Evolutionary conservation across 2,329 filamentous ascomycete species (phyloP).

Genomic region (Gnomoniopsis smithogilvyi): DNA sequence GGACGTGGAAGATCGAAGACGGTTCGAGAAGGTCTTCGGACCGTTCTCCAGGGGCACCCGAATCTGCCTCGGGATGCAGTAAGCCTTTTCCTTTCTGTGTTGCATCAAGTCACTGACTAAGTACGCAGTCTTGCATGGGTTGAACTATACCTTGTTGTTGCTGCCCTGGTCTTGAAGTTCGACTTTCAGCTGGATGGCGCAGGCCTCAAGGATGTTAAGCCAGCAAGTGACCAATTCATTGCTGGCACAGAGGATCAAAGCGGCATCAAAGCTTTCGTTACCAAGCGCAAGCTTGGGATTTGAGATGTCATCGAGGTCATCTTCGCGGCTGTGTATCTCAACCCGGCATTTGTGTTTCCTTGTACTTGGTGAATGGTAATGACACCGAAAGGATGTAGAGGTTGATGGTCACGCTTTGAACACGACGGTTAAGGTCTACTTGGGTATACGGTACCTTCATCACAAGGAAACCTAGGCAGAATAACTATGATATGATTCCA

Average conservation of each 20-base stretch:
- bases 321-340: too few species aligned
- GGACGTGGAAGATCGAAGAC: neutral
- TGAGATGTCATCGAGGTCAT: too few species aligned
- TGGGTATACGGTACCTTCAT: too few species aligned
- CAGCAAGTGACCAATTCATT: neutral
- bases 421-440: too few species aligned
- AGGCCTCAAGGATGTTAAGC: neutral
- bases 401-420: too few species aligned
- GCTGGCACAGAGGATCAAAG: neutral
- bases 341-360: too few species aligned
- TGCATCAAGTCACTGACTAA: neutral
- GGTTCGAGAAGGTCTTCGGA: slow-evolving; percentile 21
- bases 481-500: too few species aligned
- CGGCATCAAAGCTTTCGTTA: too few species aligned
- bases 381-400: too few species aligned
- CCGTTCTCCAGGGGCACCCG: slow-evolving; percentile 20
- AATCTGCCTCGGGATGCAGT: slow-evolving; percentile 24
- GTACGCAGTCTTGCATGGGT: slow-evolving; percentile 20
- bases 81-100: neutral
- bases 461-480: too few species aligned
- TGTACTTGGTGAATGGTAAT: too few species aligned
- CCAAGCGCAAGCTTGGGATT: too few species aligned
- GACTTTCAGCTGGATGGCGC: slow-evolving; percentile 17
- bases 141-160: slow-evolving; percentile 23
- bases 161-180: slow-evolving; percentile 21